Conservation (phyloP, 2,329 filamentous ascomycete genomes). For the Colletotrichum sp. region DNA sequence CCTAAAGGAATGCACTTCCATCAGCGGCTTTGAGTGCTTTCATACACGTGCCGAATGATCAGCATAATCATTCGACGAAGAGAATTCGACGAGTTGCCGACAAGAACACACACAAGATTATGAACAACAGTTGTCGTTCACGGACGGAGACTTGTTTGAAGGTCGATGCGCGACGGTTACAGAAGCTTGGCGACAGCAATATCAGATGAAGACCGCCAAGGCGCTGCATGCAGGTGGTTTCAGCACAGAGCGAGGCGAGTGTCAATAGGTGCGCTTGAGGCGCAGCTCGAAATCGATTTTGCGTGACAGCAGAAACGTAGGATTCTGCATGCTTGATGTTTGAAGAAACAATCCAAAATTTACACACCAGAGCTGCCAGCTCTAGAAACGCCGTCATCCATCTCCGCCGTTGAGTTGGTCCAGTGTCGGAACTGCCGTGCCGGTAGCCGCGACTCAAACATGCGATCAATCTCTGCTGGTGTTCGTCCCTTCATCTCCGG, state of each 20-base stretch:
- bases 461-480: slow-evolving; percentile 51
- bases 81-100: not conserved
- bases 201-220: not conserved
- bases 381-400: not conserved
- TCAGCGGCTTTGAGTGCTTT: not conserved
- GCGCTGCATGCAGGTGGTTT: not conserved
- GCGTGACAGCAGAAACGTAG: not conserved
- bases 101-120: not conserved
- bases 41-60: not conserved
- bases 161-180: not conserved
- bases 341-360: not conserved
- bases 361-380: not conserved
- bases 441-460: slow-evolving; percentile 34
- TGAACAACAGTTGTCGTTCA: not conserved
- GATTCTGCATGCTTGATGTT: not conserved
- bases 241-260: not conserved
- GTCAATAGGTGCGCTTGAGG: not conserved
- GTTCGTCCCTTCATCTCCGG: slow-evolving; percentile 59
- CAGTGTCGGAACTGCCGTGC: slow-evolving; percentile 30
- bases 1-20: not conserved
- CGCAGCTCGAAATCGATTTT: not conserved
- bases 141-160: not conserved
- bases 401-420: not conserved
- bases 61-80: not conserved
- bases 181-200: not conserved